Evolutionary conservation across 371 early-diverging fungal genomes (phyloP).

Genomic region (Actinomortierella wolfii): DNA sequence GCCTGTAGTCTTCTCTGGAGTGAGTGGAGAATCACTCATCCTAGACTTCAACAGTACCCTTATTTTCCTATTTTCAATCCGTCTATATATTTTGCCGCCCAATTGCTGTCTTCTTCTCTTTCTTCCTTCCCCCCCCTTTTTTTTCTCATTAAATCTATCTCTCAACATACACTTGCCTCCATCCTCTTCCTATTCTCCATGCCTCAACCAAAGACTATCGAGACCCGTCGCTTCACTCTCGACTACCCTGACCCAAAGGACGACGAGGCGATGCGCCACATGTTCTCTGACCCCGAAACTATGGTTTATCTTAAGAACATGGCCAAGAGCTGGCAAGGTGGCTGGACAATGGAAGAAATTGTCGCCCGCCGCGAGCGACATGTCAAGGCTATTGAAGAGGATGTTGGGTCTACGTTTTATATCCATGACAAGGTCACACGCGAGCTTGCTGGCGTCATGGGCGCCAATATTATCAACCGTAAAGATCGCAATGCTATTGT

Average conservation of each 20-base stretch:
- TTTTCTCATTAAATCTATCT: neutral
- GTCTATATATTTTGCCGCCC: slow-evolving; percentile 2
- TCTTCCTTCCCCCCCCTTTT: neutral
- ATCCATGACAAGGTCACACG: slow-evolving; percentile 34
- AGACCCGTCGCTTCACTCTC: slow-evolving; percentile 27
- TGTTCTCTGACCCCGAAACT: slow-evolving; percentile 41
- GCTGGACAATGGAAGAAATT: slow-evolving; percentile 38
- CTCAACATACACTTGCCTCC: neutral
- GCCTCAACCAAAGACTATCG: slow-evolving; percentile 7
- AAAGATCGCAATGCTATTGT: slow-evolving; percentile 27
- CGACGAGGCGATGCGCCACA: slow-evolving; percentile 36
- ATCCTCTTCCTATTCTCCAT: too few relatives aligned
- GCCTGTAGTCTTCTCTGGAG: neutral
- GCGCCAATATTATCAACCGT: slow-evolving; percentile 26
- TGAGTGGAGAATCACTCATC: neutral
- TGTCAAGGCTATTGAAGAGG: slow-evolving; percentile 11
- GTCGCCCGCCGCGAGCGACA: slow-evolving; percentile 34
- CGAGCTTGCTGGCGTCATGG: slow-evolving; percentile 37
- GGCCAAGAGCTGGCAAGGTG: slow-evolving; percentile 38
- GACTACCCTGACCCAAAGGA: slow-evolving; percentile 25
- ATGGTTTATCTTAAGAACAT: slow-evolving; percentile 39
- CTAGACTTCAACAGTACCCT: neutral
- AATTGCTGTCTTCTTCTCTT: neutral
- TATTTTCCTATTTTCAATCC: neutral
- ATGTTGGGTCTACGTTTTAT: slow-evolving; percentile 22